Base-by-base conservation (phyloP, 2,329 filamentous ascomycete species). In the Claviceps arundinis region DNA sequence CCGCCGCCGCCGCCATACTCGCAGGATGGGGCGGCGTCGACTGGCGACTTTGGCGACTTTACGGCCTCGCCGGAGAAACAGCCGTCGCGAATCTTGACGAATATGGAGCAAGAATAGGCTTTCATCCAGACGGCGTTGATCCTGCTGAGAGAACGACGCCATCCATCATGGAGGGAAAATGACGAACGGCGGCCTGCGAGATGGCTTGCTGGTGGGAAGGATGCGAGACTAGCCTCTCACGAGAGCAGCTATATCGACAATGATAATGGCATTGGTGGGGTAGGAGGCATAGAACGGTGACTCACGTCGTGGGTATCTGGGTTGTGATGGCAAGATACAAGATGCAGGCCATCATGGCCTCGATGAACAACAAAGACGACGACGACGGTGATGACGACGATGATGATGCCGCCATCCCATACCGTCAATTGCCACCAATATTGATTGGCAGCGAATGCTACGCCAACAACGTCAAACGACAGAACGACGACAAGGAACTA, bases 181-280 rank as follows among this genome's bases (percentile, higher is more conserved):
- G 43, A 4, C 42, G 37, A 22, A 38, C 24, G 34, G 8, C 30
- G 30, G 30, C 17, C 44, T 17, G 57, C 62, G 24, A 58, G 52
- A 47, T 56, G 59, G 60, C 2, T 59, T 72, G 9, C 62, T 71
- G 17, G 66, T 64, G 71, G 59, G 70, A 67, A 22, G 50, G 14
- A 19, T 34, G 11, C 43, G 44, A 40, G 41, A 11, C 30, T 30
- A 8, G 30, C 24, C 4, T 22, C 49, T 24, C n/a, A 24, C 16
- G 11, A 37, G 26, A 24, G 48, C n/a, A 9, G 41, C 42, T 30
- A 19, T 40, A 17, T 9, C 30, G 38, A 30, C 9, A 16, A 40
- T 30, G 42, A 37, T 14, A 5, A 37, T 37, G 26, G 14, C 3
- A 13, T 19, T 22, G 34, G 24, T 24, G 17, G 40, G 7, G 9